Evolutionary conservation across 2,329 filamentous ascomycete species (phyloP).

Genomic region (Ophiobolus disseminans): DNA sequence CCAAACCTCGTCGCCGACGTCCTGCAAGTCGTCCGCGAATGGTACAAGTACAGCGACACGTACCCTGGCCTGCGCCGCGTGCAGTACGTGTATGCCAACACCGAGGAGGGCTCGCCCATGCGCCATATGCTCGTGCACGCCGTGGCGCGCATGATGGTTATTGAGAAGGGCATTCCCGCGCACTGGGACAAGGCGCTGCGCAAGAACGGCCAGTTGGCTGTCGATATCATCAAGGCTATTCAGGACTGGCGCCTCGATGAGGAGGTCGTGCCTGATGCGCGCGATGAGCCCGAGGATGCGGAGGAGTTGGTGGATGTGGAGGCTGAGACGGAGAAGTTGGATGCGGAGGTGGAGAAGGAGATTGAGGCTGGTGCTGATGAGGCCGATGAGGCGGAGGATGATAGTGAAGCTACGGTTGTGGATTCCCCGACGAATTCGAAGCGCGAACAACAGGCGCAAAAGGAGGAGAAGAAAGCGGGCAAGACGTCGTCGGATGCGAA

Average conservation of each 20-base stretch:
- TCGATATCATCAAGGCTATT: constrained; percentile 62
- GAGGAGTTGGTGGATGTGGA: constrained; percentile 46
- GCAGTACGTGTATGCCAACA: constrained; percentile 61
- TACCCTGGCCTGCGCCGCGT: constrained; percentile 62
- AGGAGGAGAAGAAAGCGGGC: constrained; percentile 1
- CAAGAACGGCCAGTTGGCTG: constrained; percentile 63
- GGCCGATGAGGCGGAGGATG: constrained; percentile 35
- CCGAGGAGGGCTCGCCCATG: constrained; percentile 56
- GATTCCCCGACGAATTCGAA: constrained; percentile 24
- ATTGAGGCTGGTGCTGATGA: constrained; percentile 36
- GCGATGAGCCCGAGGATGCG: constrained; percentile 52
- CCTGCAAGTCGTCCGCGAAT: constrained; percentile 58
- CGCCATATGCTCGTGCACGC: constrained; percentile 58
- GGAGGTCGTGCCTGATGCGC: constrained; percentile 57
- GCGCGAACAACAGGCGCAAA: neutral
- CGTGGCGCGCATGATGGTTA: constrained; percentile 59
- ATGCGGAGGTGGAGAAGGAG: constrained; percentile 38
- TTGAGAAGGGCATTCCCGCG: constrained; percentile 57
- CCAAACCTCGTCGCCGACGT: constrained; percentile 56
- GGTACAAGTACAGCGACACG: constrained; percentile 60
- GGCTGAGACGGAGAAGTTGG: constrained; percentile 47
- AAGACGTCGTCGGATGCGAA: constrained; percentile 8
- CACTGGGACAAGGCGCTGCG: constrained; percentile 63
- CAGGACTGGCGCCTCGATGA: constrained; percentile 62
- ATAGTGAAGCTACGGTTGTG: constrained; percentile 29